phyloP scores from a whole-genome alignment of 2,329 filamentous ascomycete species.

The Nemania sp. region DNA sequence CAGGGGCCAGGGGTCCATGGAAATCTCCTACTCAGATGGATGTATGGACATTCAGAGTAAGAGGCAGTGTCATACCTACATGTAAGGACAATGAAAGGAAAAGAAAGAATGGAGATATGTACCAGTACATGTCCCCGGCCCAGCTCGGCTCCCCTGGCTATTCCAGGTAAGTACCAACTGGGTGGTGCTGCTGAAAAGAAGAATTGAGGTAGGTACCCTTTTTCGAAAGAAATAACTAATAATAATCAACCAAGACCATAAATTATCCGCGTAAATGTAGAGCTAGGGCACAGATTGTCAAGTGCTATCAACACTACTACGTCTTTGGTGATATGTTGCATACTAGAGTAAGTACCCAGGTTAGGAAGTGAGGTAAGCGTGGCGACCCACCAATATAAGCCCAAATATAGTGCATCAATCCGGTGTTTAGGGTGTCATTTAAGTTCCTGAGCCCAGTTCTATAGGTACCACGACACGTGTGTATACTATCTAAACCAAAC shows the following conservation, averaged over 20 bases:
- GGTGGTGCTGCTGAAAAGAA: background rate
- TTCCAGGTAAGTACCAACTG: conserved; percentile 11
- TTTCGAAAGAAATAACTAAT: too few relatives aligned
- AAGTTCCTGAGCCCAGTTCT: background rate
- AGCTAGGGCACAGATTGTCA: conserved; percentile 2
- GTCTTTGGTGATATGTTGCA: too few relatives aligned
- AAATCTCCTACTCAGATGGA: background rate
- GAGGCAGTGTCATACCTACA: background rate
- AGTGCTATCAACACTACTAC: conserved; percentile 1
- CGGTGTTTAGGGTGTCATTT: too few relatives aligned
- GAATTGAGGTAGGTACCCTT: too few relatives aligned
- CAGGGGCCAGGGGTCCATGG: conserved; percentile 9
- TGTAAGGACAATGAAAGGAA: background rate
- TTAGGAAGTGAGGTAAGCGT: too few relatives aligned
- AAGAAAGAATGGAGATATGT: conserved; percentile 2
- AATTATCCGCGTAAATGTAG: conserved; percentile 14
- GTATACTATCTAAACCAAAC: too few relatives aligned
- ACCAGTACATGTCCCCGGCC: conserved; percentile 14
- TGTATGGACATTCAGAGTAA: background rate
- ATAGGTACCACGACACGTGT: too few relatives aligned
- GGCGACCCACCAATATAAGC: too few relatives aligned
- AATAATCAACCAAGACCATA: conserved; percentile 5
- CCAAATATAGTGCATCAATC: too few relatives aligned
- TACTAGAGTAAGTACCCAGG: too few relatives aligned
- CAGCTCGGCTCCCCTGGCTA: conserved; percentile 8